A percentile compares a stretch with the other conserved stretches of the same genome.
phyloP scores from a whole-genome alignment of 805 yeast genomes.

The Debaryomyces castellii region DNA sequence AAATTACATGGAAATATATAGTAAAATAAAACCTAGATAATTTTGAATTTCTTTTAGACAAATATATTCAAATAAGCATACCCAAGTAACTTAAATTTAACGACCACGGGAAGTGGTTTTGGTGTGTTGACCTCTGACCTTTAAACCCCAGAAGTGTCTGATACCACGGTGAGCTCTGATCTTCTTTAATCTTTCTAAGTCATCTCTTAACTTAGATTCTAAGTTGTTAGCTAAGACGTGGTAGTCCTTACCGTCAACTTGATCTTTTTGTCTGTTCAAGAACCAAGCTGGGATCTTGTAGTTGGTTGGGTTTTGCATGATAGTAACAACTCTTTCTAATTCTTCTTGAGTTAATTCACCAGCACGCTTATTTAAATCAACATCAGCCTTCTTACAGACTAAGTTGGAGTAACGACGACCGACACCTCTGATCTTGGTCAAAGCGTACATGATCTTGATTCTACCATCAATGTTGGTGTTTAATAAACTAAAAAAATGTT shows the following conservation, averaged over 20 bases:
- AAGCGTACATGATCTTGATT: constrained; percentile 99
- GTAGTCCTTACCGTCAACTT: constrained; percentile 98
- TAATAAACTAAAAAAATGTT: constrained; percentile 71
- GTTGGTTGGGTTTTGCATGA: constrained; percentile 99
- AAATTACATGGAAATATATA: constrained; percentile 19
- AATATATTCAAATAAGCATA: constrained; percentile 3
- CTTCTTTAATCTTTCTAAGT: constrained; percentile 99
- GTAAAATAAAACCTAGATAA: constrained; percentile 7
- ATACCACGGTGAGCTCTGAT: constrained; percentile 99
- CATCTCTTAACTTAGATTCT: constrained; percentile 99
- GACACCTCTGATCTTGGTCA: constrained; percentile 99
- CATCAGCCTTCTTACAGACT: constrained; percentile 99
- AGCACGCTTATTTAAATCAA: constrained; percentile 97
- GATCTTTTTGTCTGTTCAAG: constrained; percentile 99
- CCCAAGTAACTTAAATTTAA: constrained; percentile 27
- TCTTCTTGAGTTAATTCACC: constrained; percentile 99
- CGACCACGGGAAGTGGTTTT: constrained; percentile 98
- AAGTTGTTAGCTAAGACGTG: constrained; percentile 98
- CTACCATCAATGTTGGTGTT: constrained; percentile 99
- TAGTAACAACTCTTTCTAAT: constrained; percentile 99
- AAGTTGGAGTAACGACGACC: constrained; percentile 99
- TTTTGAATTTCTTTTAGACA: constrained; percentile 5
- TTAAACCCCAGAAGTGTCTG: constrained; percentile 99
- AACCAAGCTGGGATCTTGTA: constrained; percentile 99
- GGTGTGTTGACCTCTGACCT: constrained; percentile 99